Evolutionary conservation across 2,329 filamentous ascomycete genomes (phyloP).

Genomic region (Dactylonectria estremocensis): DNA sequence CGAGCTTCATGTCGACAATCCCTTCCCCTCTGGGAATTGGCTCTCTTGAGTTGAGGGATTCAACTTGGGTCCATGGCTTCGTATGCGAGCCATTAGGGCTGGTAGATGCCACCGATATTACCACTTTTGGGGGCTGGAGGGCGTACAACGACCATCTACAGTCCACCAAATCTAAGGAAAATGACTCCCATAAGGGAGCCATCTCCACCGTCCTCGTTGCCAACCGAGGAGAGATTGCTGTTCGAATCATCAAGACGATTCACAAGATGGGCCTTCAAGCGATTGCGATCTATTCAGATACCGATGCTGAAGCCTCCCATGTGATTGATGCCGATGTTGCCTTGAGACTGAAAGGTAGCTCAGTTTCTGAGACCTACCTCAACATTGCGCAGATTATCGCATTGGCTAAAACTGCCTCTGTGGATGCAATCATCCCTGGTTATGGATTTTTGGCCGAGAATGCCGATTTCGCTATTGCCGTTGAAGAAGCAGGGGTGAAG

Average conservation of each 20-base stretch:
- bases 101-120: constrained; percentile 51
- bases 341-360: constrained; percentile 71
- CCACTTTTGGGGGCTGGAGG: constrained; percentile 51
- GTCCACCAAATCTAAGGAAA: neutral
- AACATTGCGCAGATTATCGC: constrained; percentile 74
- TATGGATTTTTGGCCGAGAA: constrained; percentile 79
- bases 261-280: constrained; percentile 77
- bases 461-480: constrained; percentile 69
- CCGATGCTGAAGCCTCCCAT: constrained; percentile 76
- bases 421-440: constrained; percentile 75
- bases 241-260: constrained; percentile 79
- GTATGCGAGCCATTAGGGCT: constrained; percentile 56
- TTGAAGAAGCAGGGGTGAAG: constrained; percentile 67
- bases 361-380: constrained; percentile 69
- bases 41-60: constrained; percentile 53
- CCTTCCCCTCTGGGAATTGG: constrained; percentile 55
- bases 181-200: neutral
- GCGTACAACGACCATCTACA: constrained; percentile 39
- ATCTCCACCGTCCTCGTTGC: constrained; percentile 71
- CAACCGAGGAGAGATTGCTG: constrained; percentile 75
- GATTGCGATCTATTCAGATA: constrained; percentile 78
- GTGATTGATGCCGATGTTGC: constrained; percentile 78
- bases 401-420: constrained; percentile 64
- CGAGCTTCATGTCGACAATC: constrained; percentile 53
- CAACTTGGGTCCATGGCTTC: constrained; percentile 54